These are phyloP conservation scores for Phytophthora pluvialis DNA, from an alignment of 352 stramenopile genomes.

Conservation along the genomic window DNA sequence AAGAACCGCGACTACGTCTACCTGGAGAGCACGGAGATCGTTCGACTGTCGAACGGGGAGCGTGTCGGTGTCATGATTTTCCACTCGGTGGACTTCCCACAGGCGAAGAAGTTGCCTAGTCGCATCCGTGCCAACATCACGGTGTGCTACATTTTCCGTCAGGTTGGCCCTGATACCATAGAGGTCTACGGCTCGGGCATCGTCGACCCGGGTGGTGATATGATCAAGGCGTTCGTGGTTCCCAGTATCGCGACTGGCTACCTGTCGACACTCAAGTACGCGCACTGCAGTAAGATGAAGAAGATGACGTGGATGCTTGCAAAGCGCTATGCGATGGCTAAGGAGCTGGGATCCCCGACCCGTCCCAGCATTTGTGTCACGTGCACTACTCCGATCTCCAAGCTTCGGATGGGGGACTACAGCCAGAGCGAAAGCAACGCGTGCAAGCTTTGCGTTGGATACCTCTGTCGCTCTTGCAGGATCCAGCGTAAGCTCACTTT, in stretches of 20 bases:
- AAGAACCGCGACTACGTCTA: conserved; percentile 57
- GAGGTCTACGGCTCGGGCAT: conserved; percentile 51
- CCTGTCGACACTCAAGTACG: conserved; percentile 40
- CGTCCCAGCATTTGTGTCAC: conserved; percentile 36
- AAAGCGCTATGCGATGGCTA: conserved; percentile 31
- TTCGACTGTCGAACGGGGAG: conserved; percentile 38
- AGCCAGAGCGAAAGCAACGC: conserved; percentile 24
- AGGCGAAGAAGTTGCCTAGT: conserved; percentile 43
- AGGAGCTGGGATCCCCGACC: conserved; percentile 17
- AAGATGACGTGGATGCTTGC: conserved; percentile 40
- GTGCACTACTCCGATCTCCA: conserved; percentile 33
- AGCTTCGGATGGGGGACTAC: conserved; percentile 27
- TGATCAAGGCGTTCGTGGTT: conserved; percentile 38
- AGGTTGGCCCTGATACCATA: conserved; percentile 45
- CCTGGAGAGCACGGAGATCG: conserved; percentile 49
- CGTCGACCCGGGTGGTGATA: conserved; percentile 33
- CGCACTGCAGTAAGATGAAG: conserved; percentile 48
- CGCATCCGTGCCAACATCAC: conserved; percentile 58
- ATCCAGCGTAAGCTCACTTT: conserved; percentile 46
- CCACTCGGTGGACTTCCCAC: conserved; percentile 53
- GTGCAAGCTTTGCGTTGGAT: conserved; percentile 46
- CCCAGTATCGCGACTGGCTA: conserved; percentile 30
- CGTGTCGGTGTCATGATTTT: conserved; percentile 52
- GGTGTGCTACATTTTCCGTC: conserved; percentile 58
- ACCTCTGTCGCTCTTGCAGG: conserved; percentile 47